Percentiles rank a stretch among this genome's conserved stretches.
Evolutionary conservation across 306 rosid species (phyloP).

Genomic region (Lupinus albus): DNA sequence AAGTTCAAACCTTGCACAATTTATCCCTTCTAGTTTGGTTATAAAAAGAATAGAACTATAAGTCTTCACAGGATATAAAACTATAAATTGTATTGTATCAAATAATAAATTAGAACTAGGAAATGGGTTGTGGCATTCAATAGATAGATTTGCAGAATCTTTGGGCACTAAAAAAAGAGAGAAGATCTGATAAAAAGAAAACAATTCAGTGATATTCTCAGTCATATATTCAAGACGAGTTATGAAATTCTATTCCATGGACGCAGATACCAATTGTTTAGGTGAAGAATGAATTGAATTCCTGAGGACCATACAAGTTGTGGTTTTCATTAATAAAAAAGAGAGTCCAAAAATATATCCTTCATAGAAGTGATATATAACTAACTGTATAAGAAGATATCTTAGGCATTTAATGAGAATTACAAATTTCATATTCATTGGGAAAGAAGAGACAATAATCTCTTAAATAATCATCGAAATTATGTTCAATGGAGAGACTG

Average conservation of each 20-base stretch:
- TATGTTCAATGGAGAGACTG: constrained; percentile 39
- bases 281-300: constrained; percentile 39
- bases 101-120: too few species aligned
- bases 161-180: constrained; percentile 29
- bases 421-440: neutral
- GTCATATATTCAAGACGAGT: constrained; percentile 3
- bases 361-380: neutral
- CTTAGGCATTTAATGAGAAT: constrained; percentile 18
- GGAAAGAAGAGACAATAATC: constrained; percentile 30
- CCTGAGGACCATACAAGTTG: neutral
- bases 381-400: neutral
- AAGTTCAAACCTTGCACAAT: too few species aligned
- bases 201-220: constrained; percentile 10
- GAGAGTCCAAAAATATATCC: neutral
- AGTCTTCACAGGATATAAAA: too few species aligned
- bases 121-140: neutral
- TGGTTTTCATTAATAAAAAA: neutral
- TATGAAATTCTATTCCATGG: constrained; percentile 22
- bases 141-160: constrained; percentile 37
- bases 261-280: constrained; percentile 11
- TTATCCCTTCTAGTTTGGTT: too few species aligned
- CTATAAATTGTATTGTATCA: too few species aligned
- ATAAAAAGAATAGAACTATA: too few species aligned
- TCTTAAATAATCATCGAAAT: constrained; percentile 30
- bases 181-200: constrained; percentile 1